Evolutionary conservation across 108 stramenopile genomes (phyloP), one percentile per base, ranked within the genome.

Genomic region (Fragilariopsis cylindrus): DNA sequence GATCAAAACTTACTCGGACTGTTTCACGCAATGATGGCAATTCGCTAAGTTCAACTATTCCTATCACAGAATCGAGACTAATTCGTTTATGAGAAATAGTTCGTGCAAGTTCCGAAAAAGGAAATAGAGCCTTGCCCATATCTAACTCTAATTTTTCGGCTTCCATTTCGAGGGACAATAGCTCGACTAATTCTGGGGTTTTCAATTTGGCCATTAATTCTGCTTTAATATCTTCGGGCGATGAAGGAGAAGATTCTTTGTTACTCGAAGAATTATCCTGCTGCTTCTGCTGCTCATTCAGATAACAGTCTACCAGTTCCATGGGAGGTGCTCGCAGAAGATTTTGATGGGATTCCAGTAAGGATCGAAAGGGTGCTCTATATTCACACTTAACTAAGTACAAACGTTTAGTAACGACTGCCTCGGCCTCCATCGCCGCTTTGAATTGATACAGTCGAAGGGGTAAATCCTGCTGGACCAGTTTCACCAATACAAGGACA

Each of bases 361-460:
- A 87, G 21, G 90, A 86, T 60, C 95, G 92, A 54, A 96, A 81
- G 4, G 95, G 95, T 44, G 91, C 92, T 9, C 95, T 90, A 66
- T 96, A 96, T 65, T 96, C 95, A 60, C 88, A 88, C 74, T 96
- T 96, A 65, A 96, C 92, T 57, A 96, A 73, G 64, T 96, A 93
- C 60, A 96, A 60, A 7, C 95, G 90, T 68, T 96, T 93, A 13
- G 88, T 82, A 3, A 96, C 89, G 7, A 91, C 90, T 7, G 85
- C 78, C 40, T 93, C 88, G 18, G 89, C 77, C 66, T 93, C 88
- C 67, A 85, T 84, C 9, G 92, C 92, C 40, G 85, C 78, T 42
- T 85, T 82, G 71, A 96, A 92, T 78, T 93, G 91, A 50, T 86
- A 81, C 18, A 96, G 60, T 2, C 83, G 79, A n/a, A 83, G 52